Base-by-base conservation (phyloP, 257 asterid genomes). In the Solanum habrochaites region DNA sequence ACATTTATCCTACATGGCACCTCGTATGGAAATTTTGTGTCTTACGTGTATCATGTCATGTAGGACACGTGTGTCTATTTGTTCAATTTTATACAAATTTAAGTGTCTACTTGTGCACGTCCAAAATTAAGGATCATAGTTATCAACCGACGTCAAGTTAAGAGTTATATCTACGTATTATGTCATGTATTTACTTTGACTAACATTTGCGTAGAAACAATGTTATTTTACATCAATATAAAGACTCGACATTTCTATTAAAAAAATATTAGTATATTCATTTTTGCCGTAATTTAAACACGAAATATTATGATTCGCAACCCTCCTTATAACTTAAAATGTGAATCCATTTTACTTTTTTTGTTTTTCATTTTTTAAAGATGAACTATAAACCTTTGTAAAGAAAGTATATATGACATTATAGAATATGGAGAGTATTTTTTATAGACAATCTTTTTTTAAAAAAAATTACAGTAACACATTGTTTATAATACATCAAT, bases 391-490 rank as follows among this genome's bases (percentile, higher is more conserved):
- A 62, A 62, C 31, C 31, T 62, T 62, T n/a, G 29, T 7, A 10
- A 62, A 11, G 32, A 62, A 62, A 62, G 32, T 10, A 62, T 62
- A 62, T 62, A 62, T 11, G n/a, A 62, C 11, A 15, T n/a, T 62
- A n/a, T 62, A 62, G 31, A 60, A 62, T 62, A n/a, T 62, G 8
- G 6, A 23, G 0, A 31, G 7, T 62, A 62, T 11, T 11, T 62
- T 62, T 62, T 11, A 62, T 4, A n/a, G 21, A n/a, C 0, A 2
- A 11, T n/a, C 12, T 62, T 11, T 62, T 62, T 25, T n/a, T 62
- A 12, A 11, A n/a, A n/a, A 31, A n/a, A n/a, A n/a, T n/a, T n/a
- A 62, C 11, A n/a, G 31, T 8, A 11, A n/a, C 0, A 0, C 2
- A 4, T 62, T 62, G 12, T 10, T 62, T n/a, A 11, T 11, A 62